Conservation (phyloP, 371 early-diverging fungal genomes). For the Nematocida minor region DNA sequence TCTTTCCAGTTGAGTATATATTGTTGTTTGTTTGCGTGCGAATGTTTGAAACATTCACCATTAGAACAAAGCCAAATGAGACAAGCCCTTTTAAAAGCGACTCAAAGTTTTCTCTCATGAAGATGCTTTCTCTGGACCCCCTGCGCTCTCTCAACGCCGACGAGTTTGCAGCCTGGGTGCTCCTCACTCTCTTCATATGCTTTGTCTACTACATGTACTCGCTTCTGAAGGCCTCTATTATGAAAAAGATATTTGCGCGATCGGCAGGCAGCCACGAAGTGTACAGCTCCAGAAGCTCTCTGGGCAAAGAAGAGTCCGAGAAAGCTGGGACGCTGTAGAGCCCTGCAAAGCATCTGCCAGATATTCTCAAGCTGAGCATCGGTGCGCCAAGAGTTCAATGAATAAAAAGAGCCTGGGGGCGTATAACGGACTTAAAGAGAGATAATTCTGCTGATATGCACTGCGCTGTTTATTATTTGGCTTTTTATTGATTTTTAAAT, state of each 20-base stretch:
- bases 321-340: too few species aligned
- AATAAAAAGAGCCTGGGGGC: too few species aligned
- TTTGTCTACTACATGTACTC: slow-evolving; percentile 1
- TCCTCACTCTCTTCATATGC: not conserved
- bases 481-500: too few species aligned
- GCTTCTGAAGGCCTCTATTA: not conserved
- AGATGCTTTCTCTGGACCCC: slow-evolving; percentile 29
- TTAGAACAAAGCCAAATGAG: not conserved
- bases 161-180: slow-evolving; percentile 6
- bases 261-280: not conserved
- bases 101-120: slow-evolving; percentile 3
- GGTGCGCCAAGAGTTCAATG: too few species aligned
- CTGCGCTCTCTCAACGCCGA: not conserved
- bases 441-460: too few species aligned
- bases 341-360: too few species aligned
- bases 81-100: slow-evolving; percentile 2
- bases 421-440: too few species aligned
- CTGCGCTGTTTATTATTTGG: too few species aligned
- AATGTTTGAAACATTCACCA: slow-evolving; percentile 45
- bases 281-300: too few species aligned
- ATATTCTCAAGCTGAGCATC: too few species aligned
- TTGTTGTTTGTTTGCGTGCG: slow-evolving; percentile 1
- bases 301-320: too few species aligned
- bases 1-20: slow-evolving; percentile 7
- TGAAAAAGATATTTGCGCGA: not conserved